A percentile compares a stretch with the other conserved stretches of the same genome.
Evolutionary conservation across 73 alveolate genomes (phyloP).

Genomic region (Paramecium tetraurelia): DNA sequence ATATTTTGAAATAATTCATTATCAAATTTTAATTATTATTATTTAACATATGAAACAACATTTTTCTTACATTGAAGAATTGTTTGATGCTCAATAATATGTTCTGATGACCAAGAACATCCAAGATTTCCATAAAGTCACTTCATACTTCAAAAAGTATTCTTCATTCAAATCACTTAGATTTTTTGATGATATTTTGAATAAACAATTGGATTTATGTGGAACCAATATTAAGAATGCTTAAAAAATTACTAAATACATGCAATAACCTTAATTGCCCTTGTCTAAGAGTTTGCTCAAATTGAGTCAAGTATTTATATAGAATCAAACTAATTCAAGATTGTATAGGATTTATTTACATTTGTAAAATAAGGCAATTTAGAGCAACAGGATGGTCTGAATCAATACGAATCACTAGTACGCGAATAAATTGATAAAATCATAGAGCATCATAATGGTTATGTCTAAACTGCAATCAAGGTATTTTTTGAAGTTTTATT

Average conservation of each 20-base stretch:
- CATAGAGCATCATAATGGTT: not conserved
- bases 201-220: not conserved
- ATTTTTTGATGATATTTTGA: conserved; percentile 18
- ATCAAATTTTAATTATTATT: not conserved
- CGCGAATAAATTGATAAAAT: not conserved
- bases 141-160: not conserved
- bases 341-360: not conserved
- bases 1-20: not conserved
- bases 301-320: not conserved
- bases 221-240: not conserved
- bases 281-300: not conserved
- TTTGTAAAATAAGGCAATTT: not conserved
- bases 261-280: not conserved
- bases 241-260: not conserved
- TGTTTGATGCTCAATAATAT: not conserved
- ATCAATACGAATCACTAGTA: not conserved
- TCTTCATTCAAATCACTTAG: not conserved
- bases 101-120: not conserved
- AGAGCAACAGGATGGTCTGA: not conserved
- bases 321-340: not conserved
- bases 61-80: not conserved
- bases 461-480: not conserved
- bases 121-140: not conserved
- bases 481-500: not conserved
- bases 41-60: not conserved